Evolutionary conservation across 345 rosid genomes (phyloP), one percentile per base, ranked within the genome.

Genomic region (Brassica cretica): DNA sequence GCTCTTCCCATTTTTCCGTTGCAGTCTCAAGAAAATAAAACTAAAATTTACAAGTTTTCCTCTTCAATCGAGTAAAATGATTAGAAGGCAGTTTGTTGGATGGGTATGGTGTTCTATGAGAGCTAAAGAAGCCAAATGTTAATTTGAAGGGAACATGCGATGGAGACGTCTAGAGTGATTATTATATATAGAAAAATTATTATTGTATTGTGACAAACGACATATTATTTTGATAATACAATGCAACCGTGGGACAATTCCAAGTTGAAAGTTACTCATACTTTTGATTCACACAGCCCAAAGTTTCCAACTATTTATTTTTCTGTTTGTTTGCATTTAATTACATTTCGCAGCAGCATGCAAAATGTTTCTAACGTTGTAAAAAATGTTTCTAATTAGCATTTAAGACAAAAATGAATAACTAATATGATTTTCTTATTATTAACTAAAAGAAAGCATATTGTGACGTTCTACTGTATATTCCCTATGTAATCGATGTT

Each of bases 1-100:
- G 95, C 88, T 86, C 95, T 84, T 72, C 82, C 95, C 95, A 90
- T 90, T 56, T 56, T 49, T 46, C 8, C 25, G 27, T 33, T 65
- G 51, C 53, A 1, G 46, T 41, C 76, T 56, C 72, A 58, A 78
- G 76, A 71, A 78, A 64, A 70, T 12, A 33, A 70, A 35, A 76
- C 25, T 1, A 35, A 46, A 53, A 0, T 53, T 8, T 6, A 8
- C 8, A 53, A 55, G 10, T 14, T 19, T 4, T 66, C 10, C 18
- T 59, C 51, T 59, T 44, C 6, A 8, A 32, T 10, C 49, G 70
- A 78, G 33, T 32, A 33, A 46, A 73, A 49, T 72, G 82, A 68
- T 79, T 62, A 63, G 27, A 62, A 8, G 70, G 46, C 2, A 32
- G 46, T 19, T 71, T 49, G 75, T 73, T 73, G 18, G 68, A 67